Base-by-base conservation (phyloP, 768 basidiomycete species). In the Tulasnella sp. region DNA sequence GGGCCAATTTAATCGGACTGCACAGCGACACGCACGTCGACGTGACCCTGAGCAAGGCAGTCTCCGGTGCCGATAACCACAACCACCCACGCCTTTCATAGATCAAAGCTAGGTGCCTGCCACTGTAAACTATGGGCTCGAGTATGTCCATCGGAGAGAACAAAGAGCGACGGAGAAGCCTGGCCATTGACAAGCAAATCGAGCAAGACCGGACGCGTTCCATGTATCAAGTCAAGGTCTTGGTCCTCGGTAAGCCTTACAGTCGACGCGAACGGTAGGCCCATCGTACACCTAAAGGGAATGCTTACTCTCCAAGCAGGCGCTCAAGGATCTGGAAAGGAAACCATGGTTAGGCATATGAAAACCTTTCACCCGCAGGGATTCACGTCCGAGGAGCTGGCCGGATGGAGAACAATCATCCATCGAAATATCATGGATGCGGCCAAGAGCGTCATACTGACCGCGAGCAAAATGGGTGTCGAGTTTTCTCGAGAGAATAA, bases 311-410 rank as follows among this genome's bases (percentile, higher is more conserved):
- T 16, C 8, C n/a, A 36, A 63, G 8, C 36, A 95, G 95, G 95
- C 70, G 94, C 94, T n/a, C 94, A 94, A 77, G 94, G 95, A 82
- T 93, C 91, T 0, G 95, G 95, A 5, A 98, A 98, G 81, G 89
- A 88, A 3, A 98, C 95, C 0, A 95, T 98, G 75, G 94, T 97
- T 35, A 98, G 97, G 79, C 95, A 98, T 80, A 97, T 98, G 95
- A 96, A 96, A 84, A 95, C 97, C 72, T 95, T 98, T 62, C 91
- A 98, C 79, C n/a, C 1, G 6, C 88, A 89, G 74, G 95, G 95
- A 11, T 98, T 94, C 81, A 87, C 89, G 1, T 80, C 81, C 7
- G 86, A 90, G 0, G 94, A 98, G 79, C 86, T 94, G 34, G 83
- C 89, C 73, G 84, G 86, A 2, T 96, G 87, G 82, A 84, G 90